phyloP scores from a whole-genome alignment of 2,329 filamentous ascomycete species.

The Ceratocystis ficicola region DNA sequence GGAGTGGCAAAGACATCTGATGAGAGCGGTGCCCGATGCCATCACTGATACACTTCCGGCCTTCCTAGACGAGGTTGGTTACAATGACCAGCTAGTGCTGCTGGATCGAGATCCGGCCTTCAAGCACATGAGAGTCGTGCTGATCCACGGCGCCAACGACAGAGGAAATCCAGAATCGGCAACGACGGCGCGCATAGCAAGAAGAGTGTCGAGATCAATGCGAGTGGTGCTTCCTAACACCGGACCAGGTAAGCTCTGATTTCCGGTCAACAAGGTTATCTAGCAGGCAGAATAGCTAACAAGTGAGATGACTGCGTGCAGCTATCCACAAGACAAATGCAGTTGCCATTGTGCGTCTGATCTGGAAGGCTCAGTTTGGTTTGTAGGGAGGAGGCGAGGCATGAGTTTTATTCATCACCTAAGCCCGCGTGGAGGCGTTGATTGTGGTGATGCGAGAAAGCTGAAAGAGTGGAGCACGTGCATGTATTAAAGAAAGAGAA shows the following conservation, averaged over 20 bases:
- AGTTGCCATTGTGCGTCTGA: neutral
- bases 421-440: neutral
- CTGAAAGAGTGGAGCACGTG: neutral
- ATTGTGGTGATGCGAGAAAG: neutral
- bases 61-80: conserved; percentile 1
- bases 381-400: neutral
- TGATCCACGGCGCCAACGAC: conserved; percentile 7
- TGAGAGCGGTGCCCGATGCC: conserved; percentile 8
- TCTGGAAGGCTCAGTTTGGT: conserved; percentile 6
- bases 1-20: neutral
- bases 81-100: conserved; percentile 2
- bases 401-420: neutral
- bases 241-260: conserved; percentile 13
- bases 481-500: neutral
- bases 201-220: neutral
- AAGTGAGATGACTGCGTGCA: neutral
- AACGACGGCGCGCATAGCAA: conserved; percentile 1
- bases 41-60: neutral
- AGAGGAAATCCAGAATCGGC: neutral
- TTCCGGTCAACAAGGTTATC: neutral
- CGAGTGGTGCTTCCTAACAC: neutral
- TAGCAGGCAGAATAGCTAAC: neutral
- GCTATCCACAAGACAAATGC: neutral
- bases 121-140: neutral
- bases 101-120: neutral